Conservation (phyloP, 2,329 filamentous ascomycete species). For the Elsinoe batatas region DNA sequence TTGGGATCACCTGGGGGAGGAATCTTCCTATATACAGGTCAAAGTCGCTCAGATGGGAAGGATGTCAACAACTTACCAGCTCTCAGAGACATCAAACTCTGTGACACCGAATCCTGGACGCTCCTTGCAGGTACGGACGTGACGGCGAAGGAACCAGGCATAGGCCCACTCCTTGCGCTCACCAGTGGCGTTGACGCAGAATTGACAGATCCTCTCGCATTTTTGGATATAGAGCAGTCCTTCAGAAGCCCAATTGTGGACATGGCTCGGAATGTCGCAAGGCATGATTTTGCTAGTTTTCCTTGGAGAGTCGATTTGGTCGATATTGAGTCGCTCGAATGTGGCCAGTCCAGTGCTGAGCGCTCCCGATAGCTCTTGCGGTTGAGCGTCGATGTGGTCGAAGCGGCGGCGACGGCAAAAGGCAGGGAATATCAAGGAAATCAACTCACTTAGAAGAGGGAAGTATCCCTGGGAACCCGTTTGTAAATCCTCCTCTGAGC, state of each 20-base stretch:
- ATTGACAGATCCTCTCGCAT: conserved; percentile 23
- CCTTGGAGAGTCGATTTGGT: neutral
- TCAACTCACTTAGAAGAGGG: no score
- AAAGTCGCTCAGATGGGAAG: no score
- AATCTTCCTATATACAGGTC: no score
- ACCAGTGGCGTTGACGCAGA: conserved; percentile 17
- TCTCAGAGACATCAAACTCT: conserved; percentile 16
- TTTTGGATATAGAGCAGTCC: conserved; percentile 21
- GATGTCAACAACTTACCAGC: conserved; percentile 17
- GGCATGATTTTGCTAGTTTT: conserved; percentile 17
- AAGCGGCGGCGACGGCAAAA: no score
- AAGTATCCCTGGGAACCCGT: no score
- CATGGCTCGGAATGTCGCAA: conserved; percentile 21
- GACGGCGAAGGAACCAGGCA: conserved; percentile 24
- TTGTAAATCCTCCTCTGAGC: no score
- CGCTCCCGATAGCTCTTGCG: no score
- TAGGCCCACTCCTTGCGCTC: conserved; percentile 19
- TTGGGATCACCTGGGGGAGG: neutral
- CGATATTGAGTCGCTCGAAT: no score
- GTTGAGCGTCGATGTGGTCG: no score
- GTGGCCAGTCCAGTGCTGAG: no score
- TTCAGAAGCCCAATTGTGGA: conserved; percentile 20
- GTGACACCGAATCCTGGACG: conserved; percentile 14
- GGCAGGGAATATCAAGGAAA: no score
- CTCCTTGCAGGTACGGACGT: conserved; percentile 21